Evolutionary conservation across 805 yeast genomes (phyloP).

Genomic region (Candida sakaeoensis): DNA sequence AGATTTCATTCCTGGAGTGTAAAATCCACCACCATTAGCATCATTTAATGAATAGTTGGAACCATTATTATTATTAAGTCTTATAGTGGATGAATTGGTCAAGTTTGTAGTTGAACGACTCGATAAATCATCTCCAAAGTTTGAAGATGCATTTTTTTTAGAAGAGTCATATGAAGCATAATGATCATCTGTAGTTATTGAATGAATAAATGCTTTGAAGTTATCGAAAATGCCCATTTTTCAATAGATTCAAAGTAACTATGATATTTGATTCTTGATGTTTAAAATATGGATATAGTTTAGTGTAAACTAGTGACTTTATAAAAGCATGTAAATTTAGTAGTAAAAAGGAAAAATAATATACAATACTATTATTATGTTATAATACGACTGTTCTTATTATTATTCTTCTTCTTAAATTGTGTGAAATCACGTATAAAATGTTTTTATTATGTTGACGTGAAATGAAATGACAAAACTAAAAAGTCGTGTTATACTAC

Average conservation of each 20-base stretch:
- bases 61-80: conserved; percentile 32
- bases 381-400: too few species aligned
- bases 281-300: too few species aligned
- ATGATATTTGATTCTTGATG: too few species aligned
- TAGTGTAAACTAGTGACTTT: too few species aligned
- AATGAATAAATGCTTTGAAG: conserved; percentile 40
- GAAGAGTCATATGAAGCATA: conserved; percentile 52
- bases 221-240: conserved; percentile 37
- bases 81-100: conserved; percentile 22
- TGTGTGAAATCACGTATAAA: too few species aligned
- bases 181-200: conserved; percentile 56
- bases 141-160: conserved; percentile 9
- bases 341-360: too few species aligned
- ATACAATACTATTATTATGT: too few species aligned
- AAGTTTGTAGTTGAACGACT: conserved; percentile 6
- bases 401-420: too few species aligned
- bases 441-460: background rate
- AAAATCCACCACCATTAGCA: conserved; percentile 13
- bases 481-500: background rate
- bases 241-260: too few species aligned
- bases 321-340: too few species aligned
- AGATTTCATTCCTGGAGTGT: conserved; percentile 43
- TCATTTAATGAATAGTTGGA: conserved; percentile 27
- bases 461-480: background rate
- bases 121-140: conserved; percentile 9